These are phyloP conservation scores for Hanseniaspora singularis DNA, from an alignment of 805 yeast species.

Conservation along the genomic window DNA sequence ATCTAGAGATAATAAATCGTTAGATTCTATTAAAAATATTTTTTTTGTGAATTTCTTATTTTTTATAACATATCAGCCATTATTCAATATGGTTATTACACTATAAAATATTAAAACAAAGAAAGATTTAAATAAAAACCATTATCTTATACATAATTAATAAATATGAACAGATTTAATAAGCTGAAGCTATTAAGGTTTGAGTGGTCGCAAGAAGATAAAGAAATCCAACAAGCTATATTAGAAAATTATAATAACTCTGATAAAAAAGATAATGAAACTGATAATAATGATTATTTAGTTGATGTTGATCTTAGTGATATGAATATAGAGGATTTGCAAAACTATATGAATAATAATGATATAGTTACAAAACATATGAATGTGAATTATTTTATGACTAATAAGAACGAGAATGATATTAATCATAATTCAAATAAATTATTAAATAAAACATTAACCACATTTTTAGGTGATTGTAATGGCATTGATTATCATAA, in stretches of 20 bases:
- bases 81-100: too few species aligned
- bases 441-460: conserved; percentile 2
- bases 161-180: too few species aligned
- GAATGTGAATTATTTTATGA: conserved; percentile 12
- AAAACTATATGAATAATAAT: neutral
- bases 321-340: neutral
- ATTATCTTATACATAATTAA: too few species aligned
- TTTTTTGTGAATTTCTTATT: too few species aligned
- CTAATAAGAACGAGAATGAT: conserved; percentile 14
- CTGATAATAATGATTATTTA: neutral
- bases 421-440: conserved; percentile 6
- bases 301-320: neutral
- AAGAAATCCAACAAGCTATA: neutral
- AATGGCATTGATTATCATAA: neutral
- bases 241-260: neutral
- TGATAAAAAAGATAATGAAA: neutral
- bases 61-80: too few species aligned
- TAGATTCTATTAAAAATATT: too few species aligned
- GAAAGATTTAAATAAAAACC: too few species aligned
- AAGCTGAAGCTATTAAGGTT: neutral
- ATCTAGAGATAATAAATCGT: too few species aligned
- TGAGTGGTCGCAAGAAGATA: neutral
- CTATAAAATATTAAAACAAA: too few species aligned
- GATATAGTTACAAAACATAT: conserved; percentile 9
- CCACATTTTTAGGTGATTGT: conserved; percentile 13